phyloP scores from a whole-genome alignment of 176 grass and related monocot species.

The Hordeum marinum region DNA sequence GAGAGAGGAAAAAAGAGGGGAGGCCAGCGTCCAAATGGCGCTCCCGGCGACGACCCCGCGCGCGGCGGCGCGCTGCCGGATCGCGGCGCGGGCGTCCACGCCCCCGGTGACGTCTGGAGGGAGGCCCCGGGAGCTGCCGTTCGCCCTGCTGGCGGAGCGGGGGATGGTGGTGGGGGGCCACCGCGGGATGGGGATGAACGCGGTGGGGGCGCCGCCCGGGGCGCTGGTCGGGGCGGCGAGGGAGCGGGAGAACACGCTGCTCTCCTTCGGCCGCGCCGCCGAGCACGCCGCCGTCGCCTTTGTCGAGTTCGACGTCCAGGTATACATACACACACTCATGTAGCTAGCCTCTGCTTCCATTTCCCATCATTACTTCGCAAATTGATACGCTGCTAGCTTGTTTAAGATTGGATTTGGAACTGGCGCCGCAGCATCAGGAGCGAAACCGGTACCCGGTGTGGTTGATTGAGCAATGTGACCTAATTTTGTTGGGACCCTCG shows the following conservation, averaged over 20 bases:
- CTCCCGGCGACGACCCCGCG: conserved; percentile 7
- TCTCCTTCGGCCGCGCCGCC: conserved; percentile 53
- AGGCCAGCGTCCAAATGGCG: conserved; percentile 1
- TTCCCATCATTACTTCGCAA: not conserved
- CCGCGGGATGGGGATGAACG: conserved; percentile 69
- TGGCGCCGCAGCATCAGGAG: not conserved
- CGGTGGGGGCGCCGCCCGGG: conserved; percentile 36
- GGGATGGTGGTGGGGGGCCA: conserved; percentile 50
- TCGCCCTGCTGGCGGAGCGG: conserved; percentile 15
- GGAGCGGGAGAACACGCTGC: conserved; percentile 71
- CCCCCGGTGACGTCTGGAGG: not conserved
- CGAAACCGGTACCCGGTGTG: not conserved
- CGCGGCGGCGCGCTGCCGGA: conserved; percentile 17
- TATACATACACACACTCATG: not conserved
- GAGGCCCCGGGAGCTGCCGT: not conserved
- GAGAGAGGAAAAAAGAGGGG: too few relatives aligned
- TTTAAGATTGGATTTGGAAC: not conserved
- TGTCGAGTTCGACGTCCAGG: conserved; percentile 73
- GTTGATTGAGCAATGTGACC: conserved; percentile 18
- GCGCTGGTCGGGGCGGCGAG: not conserved
- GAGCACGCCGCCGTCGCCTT: conserved; percentile 39
- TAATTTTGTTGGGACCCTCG: not conserved
- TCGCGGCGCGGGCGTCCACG: conserved; percentile 16
- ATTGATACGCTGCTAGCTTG: not conserved
- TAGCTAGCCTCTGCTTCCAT: not conserved